These are phyloP conservation scores for Xylariaceae sp. DNA, from an alignment of 2,329 filamentous ascomycete genomes.

Conservation along the genomic window DNA sequence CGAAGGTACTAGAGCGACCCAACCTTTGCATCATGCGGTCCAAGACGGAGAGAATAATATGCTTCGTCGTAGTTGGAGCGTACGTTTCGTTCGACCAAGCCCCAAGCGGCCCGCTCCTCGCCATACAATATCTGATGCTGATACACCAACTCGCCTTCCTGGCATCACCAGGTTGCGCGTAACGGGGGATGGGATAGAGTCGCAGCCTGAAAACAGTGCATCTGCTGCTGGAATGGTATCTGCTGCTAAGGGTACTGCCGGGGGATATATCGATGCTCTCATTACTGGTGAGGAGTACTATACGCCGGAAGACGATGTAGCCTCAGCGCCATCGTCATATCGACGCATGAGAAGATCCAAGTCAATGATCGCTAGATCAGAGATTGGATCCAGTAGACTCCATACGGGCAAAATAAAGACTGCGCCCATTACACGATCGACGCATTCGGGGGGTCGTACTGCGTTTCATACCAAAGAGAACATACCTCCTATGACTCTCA, in stretches of 20 bases:
- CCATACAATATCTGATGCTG: conserved; percentile 1
- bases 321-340: conserved; percentile 44
- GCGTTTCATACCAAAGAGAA: too few relatives aligned
- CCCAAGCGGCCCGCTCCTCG: conserved; percentile 1
- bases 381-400: conserved; percentile 4
- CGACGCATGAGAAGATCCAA: conserved; percentile 49
- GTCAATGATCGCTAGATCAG: conserved; percentile 43
- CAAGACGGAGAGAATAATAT: neutral
- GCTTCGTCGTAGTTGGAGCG: conserved; percentile 46
- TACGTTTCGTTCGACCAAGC: conserved; percentile 43
- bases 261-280: conserved; percentile 33
- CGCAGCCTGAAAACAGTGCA: conserved; percentile 10
- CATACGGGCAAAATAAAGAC: neutral
- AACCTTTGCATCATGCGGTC: neutral
- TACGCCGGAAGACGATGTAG: conserved; percentile 43
- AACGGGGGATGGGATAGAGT: conserved; percentile 2
- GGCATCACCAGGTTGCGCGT: conserved; percentile 2
- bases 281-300: conserved; percentile 38
- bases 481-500: conserved; percentile 25
- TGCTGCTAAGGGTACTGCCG: conserved; percentile 25
- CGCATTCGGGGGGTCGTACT: too few relatives aligned
- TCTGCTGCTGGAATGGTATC: conserved; percentile 23
- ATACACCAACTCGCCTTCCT: conserved; percentile 1
- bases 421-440: too few relatives aligned
- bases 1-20: neutral